Evolutionary conservation across 2,329 filamentous ascomycete genomes (phyloP).

Genomic region (Tolypocladium amazonense): DNA sequence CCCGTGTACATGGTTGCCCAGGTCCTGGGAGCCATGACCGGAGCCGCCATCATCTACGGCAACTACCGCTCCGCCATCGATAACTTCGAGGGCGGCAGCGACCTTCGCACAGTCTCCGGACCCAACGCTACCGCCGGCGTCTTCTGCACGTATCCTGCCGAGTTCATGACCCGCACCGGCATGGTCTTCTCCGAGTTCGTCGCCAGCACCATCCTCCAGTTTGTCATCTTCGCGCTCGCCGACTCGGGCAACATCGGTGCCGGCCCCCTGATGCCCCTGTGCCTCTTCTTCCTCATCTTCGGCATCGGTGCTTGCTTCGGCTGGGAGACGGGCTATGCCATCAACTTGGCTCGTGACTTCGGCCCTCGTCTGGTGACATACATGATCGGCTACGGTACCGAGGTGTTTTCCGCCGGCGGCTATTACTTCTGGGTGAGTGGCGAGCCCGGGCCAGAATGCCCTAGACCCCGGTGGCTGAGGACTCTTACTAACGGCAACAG

Average conservation of each 20-base stretch:
- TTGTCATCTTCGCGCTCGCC: slow-evolving; percentile 60
- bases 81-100: slow-evolving; percentile 46
- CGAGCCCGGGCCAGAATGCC: background rate
- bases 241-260: slow-evolving; percentile 47
- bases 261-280: slow-evolving; percentile 44
- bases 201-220: slow-evolving; percentile 56
- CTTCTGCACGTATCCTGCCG: slow-evolving; percentile 62
- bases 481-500: slow-evolving; percentile 22
- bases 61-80: slow-evolving; percentile 58
- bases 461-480: background rate
- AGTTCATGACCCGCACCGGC: slow-evolving; percentile 53
- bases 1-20: slow-evolving; percentile 59
- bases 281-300: slow-evolving; percentile 62
- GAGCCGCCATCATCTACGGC: slow-evolving; percentile 47
- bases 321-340: slow-evolving; percentile 68
- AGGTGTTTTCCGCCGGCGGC: slow-evolving; percentile 55
- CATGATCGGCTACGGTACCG: slow-evolving; percentile 54
- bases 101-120: slow-evolving; percentile 50
- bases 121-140: slow-evolving; percentile 55
- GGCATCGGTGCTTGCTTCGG: slow-evolving; percentile 64
- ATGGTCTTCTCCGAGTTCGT: slow-evolving; percentile 67
- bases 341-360: slow-evolving; percentile 64
- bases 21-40: slow-evolving; percentile 55
- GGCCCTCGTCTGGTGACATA: slow-evolving; percentile 57
- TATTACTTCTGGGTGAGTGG: slow-evolving; percentile 62